These are phyloP conservation scores for Middelhovenomyces tepae DNA, from an alignment of 805 yeast species.

Conservation along the genomic window DNA sequence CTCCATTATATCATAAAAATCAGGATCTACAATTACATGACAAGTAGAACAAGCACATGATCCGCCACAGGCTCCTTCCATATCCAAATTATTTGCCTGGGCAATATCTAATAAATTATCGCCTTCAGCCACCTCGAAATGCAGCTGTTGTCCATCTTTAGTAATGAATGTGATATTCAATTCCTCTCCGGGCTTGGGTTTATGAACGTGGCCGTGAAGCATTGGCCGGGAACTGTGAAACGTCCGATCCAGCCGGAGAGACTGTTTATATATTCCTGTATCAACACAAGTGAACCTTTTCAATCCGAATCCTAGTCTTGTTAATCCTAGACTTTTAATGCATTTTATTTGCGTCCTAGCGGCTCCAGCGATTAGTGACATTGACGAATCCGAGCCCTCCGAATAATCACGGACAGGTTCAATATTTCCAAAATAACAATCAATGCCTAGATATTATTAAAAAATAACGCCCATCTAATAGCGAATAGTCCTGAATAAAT, in stretches of 20 bases:
- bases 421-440: too few relatives aligned
- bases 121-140: constrained; percentile 84
- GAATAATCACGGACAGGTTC: too few relatives aligned
- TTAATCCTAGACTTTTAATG: too few relatives aligned
- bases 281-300: too few relatives aligned
- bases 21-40: constrained; percentile 94
- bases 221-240: not conserved
- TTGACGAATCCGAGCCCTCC: too few relatives aligned
- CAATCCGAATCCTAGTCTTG: too few relatives aligned
- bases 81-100: constrained; percentile 84
- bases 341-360: too few relatives aligned
- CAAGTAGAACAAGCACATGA: constrained; percentile 99
- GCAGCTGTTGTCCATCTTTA: constrained; percentile 78
- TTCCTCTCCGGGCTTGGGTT: constrained; percentile 92
- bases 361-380: too few relatives aligned
- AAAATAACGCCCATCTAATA: too few relatives aligned
- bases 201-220: constrained; percentile 77
- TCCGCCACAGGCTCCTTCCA: constrained; percentile 98
- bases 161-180: constrained; percentile 79
- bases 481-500: too few relatives aligned
- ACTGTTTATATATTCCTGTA: too few relatives aligned
- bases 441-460: too few relatives aligned
- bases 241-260: not conserved
- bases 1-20: constrained; percentile 77
- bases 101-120: constrained; percentile 90